Conservation (phyloP, 192 early-diverging fungal genomes). For the Rhizophagus sp. region DNA sequence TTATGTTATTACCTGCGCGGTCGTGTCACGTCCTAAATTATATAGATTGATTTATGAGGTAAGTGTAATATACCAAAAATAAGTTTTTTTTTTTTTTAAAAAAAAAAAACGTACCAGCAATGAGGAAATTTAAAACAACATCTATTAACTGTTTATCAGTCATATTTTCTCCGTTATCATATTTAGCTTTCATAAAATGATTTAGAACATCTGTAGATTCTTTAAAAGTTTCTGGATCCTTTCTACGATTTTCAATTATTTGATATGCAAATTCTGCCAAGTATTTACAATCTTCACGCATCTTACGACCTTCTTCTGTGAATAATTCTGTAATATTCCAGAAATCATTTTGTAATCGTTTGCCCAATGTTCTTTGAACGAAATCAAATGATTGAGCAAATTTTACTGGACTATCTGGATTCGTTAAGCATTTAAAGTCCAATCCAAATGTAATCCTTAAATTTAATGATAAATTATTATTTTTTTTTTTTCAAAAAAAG, state of each 20-base stretch:
- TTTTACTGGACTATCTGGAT: constrained; percentile 32
- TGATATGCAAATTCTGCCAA: constrained; percentile 37
- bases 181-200: constrained; percentile 46
- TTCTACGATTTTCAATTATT: constrained; percentile 37
- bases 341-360: constrained; percentile 37
- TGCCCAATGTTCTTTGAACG: constrained; percentile 39
- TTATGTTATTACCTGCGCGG: constrained; percentile 46
- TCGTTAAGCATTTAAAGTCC: constrained; percentile 37
- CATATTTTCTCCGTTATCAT: constrained; percentile 41
- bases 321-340: constrained; percentile 41
- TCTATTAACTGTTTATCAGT: constrained; percentile 46
- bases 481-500: not conserved
- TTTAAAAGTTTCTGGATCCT: constrained; percentile 28
- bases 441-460: constrained; percentile 41
- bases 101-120: constrained; percentile 8
- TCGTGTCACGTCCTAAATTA: constrained; percentile 56
- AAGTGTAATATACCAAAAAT: not conserved
- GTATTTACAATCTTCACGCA: constrained; percentile 29
- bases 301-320: constrained; percentile 11
- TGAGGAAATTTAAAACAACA: constrained; percentile 47
- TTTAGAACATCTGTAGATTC: constrained; percentile 37
- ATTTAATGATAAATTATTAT: not conserved
- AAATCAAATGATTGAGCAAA: constrained; percentile 59
- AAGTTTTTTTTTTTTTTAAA: not conserved
- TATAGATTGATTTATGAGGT: not conserved